These are phyloP conservation scores for Waltiozyma sp. DNA, from an alignment of 1,139 yeast genomes.

Conservation along the genomic window DNA sequence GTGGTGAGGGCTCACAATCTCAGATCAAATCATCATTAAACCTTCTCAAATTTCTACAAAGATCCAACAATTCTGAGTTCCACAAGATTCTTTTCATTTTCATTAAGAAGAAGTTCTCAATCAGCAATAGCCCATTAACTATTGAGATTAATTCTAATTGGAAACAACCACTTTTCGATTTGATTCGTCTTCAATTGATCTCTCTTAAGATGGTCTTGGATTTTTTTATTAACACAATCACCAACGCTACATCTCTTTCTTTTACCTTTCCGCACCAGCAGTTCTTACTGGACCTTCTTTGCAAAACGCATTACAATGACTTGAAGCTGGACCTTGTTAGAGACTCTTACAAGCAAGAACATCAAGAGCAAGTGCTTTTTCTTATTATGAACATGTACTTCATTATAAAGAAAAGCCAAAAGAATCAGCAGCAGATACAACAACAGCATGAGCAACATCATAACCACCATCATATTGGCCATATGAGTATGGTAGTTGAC, in stretches of 20 bases:
- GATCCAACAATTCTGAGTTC: slow-evolving; percentile 21
- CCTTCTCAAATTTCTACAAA: slow-evolving; percentile 18
- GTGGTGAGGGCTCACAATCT: slow-evolving; percentile 1
- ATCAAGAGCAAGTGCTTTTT: background rate
- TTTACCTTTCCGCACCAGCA: slow-evolving; percentile 6
- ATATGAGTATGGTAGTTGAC: slow-evolving; percentile 1
- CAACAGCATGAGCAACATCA: background rate
- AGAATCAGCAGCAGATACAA: background rate
- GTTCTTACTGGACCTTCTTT: slow-evolving; percentile 21
- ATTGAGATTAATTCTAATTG: slow-evolving; percentile 9
- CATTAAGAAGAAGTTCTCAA: slow-evolving; percentile 17
- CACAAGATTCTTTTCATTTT: slow-evolving; percentile 17
- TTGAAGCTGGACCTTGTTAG: slow-evolving; percentile 7
- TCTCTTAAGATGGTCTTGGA: slow-evolving; percentile 24
- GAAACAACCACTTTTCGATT: slow-evolving; percentile 20
- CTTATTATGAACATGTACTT: background rate
- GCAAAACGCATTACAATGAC: slow-evolving; percentile 6
- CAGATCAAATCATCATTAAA: slow-evolving; percentile 5
- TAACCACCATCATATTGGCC: background rate
- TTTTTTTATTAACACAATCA: slow-evolving; percentile 17
- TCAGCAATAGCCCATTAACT: too few species aligned
- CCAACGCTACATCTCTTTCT: background rate
- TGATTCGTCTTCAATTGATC: slow-evolving; percentile 28
- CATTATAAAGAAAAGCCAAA: background rate
- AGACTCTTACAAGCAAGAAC: slow-evolving; percentile 7